Conservation (phyloP, 768 basidiomycete species). For the Heimioporus sp. region DNA sequence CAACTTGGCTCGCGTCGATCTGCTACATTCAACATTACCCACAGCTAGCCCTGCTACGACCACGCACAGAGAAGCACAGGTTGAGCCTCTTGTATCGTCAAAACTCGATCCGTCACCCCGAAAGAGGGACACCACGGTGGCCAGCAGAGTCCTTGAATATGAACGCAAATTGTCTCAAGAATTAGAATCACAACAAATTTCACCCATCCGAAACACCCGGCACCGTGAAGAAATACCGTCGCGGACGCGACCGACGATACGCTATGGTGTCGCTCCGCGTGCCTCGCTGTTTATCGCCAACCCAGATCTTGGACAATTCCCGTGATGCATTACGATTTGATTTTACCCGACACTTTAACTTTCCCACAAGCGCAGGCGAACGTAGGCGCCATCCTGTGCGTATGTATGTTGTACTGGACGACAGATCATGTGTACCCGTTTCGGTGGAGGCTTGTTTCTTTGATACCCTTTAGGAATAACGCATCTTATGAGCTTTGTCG, state of each 20-base stretch:
- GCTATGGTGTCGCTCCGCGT: slow-evolving; percentile 66
- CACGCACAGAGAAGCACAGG: slow-evolving; percentile 3
- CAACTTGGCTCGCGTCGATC: slow-evolving; percentile 12
- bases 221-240: slow-evolving; percentile 41
- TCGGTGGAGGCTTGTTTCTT: not conserved
- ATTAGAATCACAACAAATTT: slow-evolving; percentile 37
- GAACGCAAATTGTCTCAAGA: slow-evolving; percentile 60
- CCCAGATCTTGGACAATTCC: slow-evolving; percentile 36
- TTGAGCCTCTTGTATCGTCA: not conserved
- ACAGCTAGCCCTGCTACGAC: slow-evolving; percentile 1
- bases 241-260: slow-evolving; percentile 40
- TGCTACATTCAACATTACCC: slow-evolving; percentile 12
- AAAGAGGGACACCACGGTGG: slow-evolving; percentile 33
- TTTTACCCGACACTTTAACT: slow-evolving; percentile 1
- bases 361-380: not conserved
- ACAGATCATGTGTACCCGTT: slow-evolving; percentile 1
- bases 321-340: slow-evolving; percentile 11
- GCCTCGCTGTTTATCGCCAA: slow-evolving; percentile 72
- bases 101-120: not conserved
- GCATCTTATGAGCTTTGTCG: not conserved
- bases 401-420: not conserved
- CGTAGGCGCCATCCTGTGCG: slow-evolving; percentile 8
- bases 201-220: slow-evolving; percentile 40
- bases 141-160: slow-evolving; percentile 52
- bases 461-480: slow-evolving; percentile 7